These are phyloP conservation scores for Artomyces pyxidatus DNA, from an alignment of 768 basidiomycete genomes.

Conservation along the genomic window DNA sequence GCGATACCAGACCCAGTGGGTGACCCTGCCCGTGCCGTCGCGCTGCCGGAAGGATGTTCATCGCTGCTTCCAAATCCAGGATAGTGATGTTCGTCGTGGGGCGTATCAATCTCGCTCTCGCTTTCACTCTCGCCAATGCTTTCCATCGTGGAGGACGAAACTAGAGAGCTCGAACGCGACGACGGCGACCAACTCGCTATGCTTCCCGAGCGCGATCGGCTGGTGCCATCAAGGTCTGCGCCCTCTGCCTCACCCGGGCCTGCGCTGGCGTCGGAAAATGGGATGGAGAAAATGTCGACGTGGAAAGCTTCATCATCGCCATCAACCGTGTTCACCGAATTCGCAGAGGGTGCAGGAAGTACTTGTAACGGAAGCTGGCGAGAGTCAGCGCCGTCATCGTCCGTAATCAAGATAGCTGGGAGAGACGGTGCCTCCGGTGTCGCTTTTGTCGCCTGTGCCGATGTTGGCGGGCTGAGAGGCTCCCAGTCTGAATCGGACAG, in stretches of 20 bases:
- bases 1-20: neutral
- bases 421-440: neutral
- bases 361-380: neutral
- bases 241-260: neutral
- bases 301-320: slow-evolving; percentile 12
- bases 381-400: no score
- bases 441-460: neutral
- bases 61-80: neutral
- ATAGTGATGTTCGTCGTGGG: neutral
- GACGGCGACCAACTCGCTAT: slow-evolving; percentile 13
- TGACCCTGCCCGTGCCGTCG: slow-evolving; percentile 14
- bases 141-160: slow-evolving; percentile 14
- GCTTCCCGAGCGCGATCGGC: slow-evolving; percentile 3
- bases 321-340: slow-evolving; percentile 4
- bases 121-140: slow-evolving; percentile 14
- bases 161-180: slow-evolving; percentile 10
- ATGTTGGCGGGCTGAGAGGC: neutral
- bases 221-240: neutral
- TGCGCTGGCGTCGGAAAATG: neutral
- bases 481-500: slow-evolving; percentile 10
- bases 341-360: slow-evolving; percentile 6
- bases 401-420: neutral
- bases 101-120: slow-evolving; percentile 5
- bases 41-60: slow-evolving; percentile 6
- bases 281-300: slow-evolving; percentile 11